Conservation (phyloP, 1,139 yeast genomes). For the Nakaseomyces sp. region DNA sequence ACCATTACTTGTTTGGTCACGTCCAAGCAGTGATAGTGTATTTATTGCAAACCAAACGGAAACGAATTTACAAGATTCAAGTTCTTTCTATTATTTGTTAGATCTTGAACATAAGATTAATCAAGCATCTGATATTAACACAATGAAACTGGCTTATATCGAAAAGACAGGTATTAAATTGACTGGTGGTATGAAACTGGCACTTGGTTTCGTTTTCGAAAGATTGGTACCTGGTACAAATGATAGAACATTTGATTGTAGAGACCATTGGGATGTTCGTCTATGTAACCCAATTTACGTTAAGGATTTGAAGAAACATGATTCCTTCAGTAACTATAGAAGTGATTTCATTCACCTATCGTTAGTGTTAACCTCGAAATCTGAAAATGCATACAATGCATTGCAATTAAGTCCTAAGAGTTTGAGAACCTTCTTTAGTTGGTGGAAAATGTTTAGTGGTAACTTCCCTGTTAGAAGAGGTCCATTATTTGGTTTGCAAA, state of each 20-base stretch:
- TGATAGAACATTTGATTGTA: conserved; percentile 44
- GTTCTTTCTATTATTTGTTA: conserved; percentile 45
- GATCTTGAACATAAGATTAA: conserved; percentile 27
- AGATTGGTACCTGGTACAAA: conserved; percentile 33
- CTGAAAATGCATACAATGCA: conserved; percentile 48
- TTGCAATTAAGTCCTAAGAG: conserved; percentile 69
- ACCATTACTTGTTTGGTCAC: conserved; percentile 55
- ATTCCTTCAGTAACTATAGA: conserved; percentile 72
- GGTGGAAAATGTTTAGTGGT: conserved; percentile 79
- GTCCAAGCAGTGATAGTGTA: conserved; percentile 38
- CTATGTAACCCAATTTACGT: conserved; percentile 58
- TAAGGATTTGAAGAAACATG: conserved; percentile 41
- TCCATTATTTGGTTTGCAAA: conserved; percentile 44
- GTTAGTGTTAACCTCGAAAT: conserved; percentile 50
- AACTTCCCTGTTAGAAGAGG: conserved; percentile 76
- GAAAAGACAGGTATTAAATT: conserved; percentile 51
- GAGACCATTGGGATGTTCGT: conserved; percentile 63
- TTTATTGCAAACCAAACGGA: conserved; percentile 38
- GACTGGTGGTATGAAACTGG: conserved; percentile 52
- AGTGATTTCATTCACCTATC: conserved; percentile 74
- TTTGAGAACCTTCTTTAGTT: conserved; percentile 57
- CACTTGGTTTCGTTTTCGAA: conserved; percentile 52
- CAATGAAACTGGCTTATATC: conserved; percentile 26
- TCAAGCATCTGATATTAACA: conserved; percentile 15
- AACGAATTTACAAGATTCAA: conserved; percentile 38